Evolutionary conservation across 345 rosid species (phyloP), one percentile per base, ranked within the genome.

Genomic region (Populus deltoides): DNA sequence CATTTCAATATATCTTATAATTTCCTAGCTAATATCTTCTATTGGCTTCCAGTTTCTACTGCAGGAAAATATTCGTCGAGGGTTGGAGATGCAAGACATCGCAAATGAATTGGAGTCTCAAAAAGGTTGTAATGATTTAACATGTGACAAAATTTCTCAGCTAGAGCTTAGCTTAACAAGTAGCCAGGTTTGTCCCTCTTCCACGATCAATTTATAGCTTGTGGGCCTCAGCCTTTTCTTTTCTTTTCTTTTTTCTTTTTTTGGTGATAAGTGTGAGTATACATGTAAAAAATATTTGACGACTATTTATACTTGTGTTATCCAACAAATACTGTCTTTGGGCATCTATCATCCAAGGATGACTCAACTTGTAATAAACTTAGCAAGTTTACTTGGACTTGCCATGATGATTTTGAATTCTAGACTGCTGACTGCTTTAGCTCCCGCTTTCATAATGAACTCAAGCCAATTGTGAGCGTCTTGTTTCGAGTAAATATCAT

Each of bases 1-100:
- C 49, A 70, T 71, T 71, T 71, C 9, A 62, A 7, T 9, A 27
- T 57, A 41, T 83, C 33, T 33, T 41, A 47, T 59, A 29, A 65
- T 70, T 53, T 41, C 43, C 24, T 53, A 53, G 24, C 9, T 72
- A 33, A 62, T 68, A 51, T 68, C 68, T 74, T 78, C 29, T 51
- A 72, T 33, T 72, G 61, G 43, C 75, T 78, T 82, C 57, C 85
- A 95, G 99, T 83, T 90, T 66, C 78, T 95, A 80, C 93, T 87
- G 89, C 87, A 87, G 86, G 96, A 93, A 86, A 93, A 92, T 73
- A 35, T 72, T 79, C 85, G 76, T 77, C 83, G 92, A 80, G 86
- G 86, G 71, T 73, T 79, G 77, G 85, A 88, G 83, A 79, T 87
- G 84, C 85, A 90, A 83, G 86, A 89, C 49, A 63, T 87, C 24